Base-by-base conservation (phyloP, 1,139 yeast genomes). In the Debaryomycetaceae sp. region DNA sequence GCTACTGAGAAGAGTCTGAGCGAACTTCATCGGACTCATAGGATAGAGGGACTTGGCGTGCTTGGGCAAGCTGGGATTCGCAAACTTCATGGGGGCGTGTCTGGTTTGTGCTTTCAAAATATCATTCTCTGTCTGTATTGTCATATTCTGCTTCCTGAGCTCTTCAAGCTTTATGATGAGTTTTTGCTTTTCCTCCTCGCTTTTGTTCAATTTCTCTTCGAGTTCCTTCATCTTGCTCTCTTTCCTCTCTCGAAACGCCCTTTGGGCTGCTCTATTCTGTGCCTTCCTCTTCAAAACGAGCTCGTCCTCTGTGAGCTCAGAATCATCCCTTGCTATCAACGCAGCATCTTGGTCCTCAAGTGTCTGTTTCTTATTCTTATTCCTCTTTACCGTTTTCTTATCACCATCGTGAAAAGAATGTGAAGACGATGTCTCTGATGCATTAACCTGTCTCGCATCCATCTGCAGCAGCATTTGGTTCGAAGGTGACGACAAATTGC, bases 191-290 rank as follows among this genome's bases (percentile, higher is more conserved):
- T 83, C 86, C 37, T 63, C 66, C 59, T 88, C 93, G 38, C 87
- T 78, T 49, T 76, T 72, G 34, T 69, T 65, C 49, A 88, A 66
- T 57, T 82, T 81, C 4, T 66, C 68, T 54, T 86, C 85, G 42
- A 88, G 70, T 51, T 84, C 90, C 56, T 83, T 84, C 48, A 88
- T 66, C 53, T 80, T 80, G 44, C 81, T 79, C 60, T 87, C 95
- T 60, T 87, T 87, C 42, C 96, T 79, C 62, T 87, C 95, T 51
- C 97, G 73, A 65, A 88, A 88, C 1, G 96, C 96, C 52, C 93
- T 72, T 65, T 88, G 97, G 0, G 96, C 96, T 5, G 93, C 95
- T 56, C 97, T 71, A 60, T 89, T 89, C 60, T 87, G 95, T 0
- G 91, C 91, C 60, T 84, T 87, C 42, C 87, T 76, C 59, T 81